Evolutionary conservation across 2,329 filamentous ascomycete species (phyloP).

Genomic region (Curvularia verruculosa): DNA sequence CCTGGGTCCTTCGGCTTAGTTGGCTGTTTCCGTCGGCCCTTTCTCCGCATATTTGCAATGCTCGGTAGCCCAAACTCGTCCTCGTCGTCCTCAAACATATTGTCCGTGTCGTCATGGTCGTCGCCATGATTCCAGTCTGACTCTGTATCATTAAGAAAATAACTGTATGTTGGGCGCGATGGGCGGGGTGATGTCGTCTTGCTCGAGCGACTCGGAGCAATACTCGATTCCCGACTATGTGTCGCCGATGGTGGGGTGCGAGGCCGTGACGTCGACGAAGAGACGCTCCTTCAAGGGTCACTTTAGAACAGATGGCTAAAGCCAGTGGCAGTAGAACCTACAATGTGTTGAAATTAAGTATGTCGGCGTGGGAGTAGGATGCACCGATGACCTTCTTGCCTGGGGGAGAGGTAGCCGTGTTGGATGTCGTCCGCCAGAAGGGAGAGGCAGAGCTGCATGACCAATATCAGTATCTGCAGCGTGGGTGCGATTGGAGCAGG

Average conservation of each 20-base stretch:
- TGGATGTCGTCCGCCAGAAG: conserved; percentile 76
- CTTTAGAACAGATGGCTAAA: background rate
- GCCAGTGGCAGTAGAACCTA: conserved; percentile 51
- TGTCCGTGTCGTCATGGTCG: conserved; percentile 65
- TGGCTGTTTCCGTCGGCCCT: conserved; percentile 58
- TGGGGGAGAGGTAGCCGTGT: conserved; percentile 52
- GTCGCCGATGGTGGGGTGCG: conserved; percentile 73
- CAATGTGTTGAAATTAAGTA: conserved; percentile 85
- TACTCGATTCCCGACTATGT: conserved; percentile 63
- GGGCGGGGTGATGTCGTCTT: conserved; percentile 63
- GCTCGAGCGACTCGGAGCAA: conserved; percentile 61
- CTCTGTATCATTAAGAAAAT: conserved; percentile 79
- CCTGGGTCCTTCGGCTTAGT: conserved; percentile 55
- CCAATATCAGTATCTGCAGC: conserved; percentile 11
- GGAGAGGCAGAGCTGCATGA: conserved; percentile 76
- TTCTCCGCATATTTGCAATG: conserved; percentile 86
- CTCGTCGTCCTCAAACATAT: conserved; percentile 85
- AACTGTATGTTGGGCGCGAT: conserved; percentile 76
- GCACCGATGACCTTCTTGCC: conserved; percentile 83
- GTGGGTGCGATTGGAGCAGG: background rate
- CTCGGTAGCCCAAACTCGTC: conserved; percentile 96
- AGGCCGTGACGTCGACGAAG: conserved; percentile 68
- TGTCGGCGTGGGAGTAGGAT: conserved; percentile 94
- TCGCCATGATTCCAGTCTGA: conserved; percentile 81
- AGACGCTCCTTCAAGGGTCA: conserved; percentile 60